A percentile compares a stretch with the other conserved stretches of the same genome.
Evolutionary conservation across 805 yeast genomes (phyloP).

Genomic region (Metschnikowia anglica): DNA sequence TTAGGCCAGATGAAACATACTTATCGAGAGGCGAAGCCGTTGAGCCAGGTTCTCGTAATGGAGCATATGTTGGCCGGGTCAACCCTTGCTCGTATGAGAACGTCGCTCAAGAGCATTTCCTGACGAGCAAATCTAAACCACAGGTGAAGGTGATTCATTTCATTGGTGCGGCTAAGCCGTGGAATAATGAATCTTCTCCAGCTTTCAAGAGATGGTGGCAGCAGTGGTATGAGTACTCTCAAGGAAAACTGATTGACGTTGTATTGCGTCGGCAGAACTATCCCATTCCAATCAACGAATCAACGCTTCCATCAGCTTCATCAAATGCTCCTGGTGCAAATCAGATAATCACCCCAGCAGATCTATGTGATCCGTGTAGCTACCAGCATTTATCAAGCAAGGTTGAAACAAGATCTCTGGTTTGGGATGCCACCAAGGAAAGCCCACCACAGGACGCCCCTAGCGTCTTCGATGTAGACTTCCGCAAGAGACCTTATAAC

Average conservation of each 20-base stretch:
- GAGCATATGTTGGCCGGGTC: not conserved
- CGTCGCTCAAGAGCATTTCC: constrained; percentile 12
- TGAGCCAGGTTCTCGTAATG: not conserved
- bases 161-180: constrained; percentile 64
- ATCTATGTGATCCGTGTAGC: constrained; percentile 33
- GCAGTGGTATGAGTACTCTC: constrained; percentile 34
- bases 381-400: constrained; percentile 25
- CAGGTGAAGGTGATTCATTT: constrained; percentile 59
- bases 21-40: not conserved
- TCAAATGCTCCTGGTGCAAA: not conserved
- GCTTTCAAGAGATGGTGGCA: constrained; percentile 41
- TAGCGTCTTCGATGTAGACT: constrained; percentile 11
- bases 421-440: constrained; percentile 46
- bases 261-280: constrained; percentile 14
- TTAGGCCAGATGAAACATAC: not conserved
- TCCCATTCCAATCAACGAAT: constrained; percentile 6
- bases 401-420: not conserved
- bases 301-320: constrained; percentile 1
- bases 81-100: constrained; percentile 7
- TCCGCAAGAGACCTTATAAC: constrained; percentile 20
- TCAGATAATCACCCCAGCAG: constrained; percentile 17
- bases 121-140: constrained; percentile 10
- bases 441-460: constrained; percentile 37
- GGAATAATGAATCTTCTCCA: constrained; percentile 34
- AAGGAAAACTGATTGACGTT: constrained; percentile 25